A percentile compares a stretch with the other conserved stretches of the same genome.
These are phyloP conservation scores for Heliocybe sulcata DNA, from an alignment of 1,284 basidiomycete species.

Conservation along the genomic window DNA sequence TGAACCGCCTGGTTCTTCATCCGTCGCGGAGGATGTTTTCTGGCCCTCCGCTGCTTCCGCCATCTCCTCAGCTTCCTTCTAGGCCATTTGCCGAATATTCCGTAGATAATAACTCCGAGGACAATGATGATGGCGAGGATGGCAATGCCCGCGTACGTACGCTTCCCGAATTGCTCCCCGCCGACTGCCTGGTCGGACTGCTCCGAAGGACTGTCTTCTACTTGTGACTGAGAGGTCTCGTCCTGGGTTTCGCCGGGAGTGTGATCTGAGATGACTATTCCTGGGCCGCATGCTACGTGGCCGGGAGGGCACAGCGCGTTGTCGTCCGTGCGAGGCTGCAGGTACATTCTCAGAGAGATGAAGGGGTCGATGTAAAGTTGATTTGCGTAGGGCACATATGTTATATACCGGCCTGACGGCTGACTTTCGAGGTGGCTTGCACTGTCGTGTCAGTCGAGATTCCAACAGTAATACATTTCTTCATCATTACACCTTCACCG, in stretches of 20 bases:
- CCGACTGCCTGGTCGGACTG: constrained; percentile 1
- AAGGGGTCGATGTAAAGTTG: background rate
- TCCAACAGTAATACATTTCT: background rate
- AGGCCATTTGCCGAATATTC: constrained; percentile 20
- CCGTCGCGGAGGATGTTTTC: background rate
- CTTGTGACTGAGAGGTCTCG: constrained; percentile 6
- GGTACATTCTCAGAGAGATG: too few relatives aligned
- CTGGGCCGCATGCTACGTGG: background rate
- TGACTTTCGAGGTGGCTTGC: background rate
- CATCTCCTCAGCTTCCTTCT: constrained; percentile 12
- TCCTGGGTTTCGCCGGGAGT: constrained; percentile 1
- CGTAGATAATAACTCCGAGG: constrained; percentile 19
- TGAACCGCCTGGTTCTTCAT: background rate
- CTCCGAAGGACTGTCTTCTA: constrained; percentile 7
- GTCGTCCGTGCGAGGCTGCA: background rate
- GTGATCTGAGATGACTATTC: background rate
- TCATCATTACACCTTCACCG: background rate
- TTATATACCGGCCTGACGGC: background rate
- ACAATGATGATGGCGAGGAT: constrained; percentile 19
- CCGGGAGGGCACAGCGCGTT: background rate
- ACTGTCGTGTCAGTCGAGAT: background rate
- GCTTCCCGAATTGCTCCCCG: constrained; percentile 8
- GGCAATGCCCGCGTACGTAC: constrained; percentile 23
- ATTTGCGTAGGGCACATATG: background rate
- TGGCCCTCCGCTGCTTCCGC: background rate